phyloP scores from a whole-genome alignment of 257 asterid genomes.

The Jacaranda copaia region DNA sequence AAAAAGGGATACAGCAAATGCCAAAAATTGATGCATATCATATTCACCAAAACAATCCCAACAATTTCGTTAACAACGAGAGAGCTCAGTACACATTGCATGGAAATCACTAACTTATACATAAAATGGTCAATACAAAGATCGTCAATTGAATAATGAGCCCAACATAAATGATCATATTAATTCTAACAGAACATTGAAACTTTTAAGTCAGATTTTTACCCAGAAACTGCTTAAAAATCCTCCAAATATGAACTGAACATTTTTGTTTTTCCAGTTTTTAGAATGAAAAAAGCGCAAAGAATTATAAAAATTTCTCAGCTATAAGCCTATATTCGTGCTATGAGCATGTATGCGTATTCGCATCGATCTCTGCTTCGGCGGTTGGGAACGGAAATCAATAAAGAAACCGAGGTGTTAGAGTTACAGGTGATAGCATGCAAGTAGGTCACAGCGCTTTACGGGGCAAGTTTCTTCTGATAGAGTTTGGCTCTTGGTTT shows the following conservation, averaged over 20 bases:
- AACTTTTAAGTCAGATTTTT: not conserved
- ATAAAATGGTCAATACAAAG: not conserved
- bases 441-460: not conserved
- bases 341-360: not conserved
- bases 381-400: conserved; percentile 19
- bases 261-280: not conserved
- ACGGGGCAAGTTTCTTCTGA: not conserved
- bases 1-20: not conserved
- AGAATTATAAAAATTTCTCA: no score
- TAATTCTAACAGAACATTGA: not conserved
- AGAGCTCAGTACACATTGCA: not conserved
- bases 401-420: not conserved
- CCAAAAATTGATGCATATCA: not conserved
- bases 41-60: not conserved
- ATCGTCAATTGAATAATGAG: not conserved
- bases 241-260: not conserved
- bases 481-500: no score
- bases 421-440: not conserved
- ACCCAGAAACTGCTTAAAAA: conserved; percentile 7
- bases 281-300: not conserved
- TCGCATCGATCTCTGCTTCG: not conserved
- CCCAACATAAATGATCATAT: not conserved
- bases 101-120: not conserved
- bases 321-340: not conserved
- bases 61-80: not conserved